Evolutionary conservation across 1,284 basidiomycete genomes (phyloP).

Genomic region (Rhodofomes roseus): DNA sequence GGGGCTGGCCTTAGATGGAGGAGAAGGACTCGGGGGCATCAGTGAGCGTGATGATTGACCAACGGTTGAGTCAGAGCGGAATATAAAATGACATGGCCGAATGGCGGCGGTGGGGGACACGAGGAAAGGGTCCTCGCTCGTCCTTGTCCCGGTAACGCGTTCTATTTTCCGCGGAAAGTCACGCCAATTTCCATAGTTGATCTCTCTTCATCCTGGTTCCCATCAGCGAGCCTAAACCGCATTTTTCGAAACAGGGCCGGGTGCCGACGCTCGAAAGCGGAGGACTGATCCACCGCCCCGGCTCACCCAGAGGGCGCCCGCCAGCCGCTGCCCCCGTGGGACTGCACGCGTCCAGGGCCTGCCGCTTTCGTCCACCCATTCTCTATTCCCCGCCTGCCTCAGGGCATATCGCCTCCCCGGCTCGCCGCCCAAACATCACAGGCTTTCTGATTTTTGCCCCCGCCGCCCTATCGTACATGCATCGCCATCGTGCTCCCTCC

Average conservation of each 20-base stretch:
- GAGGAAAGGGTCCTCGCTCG: slow-evolving; percentile 43
- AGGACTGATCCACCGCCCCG: slow-evolving; percentile 15
- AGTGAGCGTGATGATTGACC: slow-evolving; percentile 16
- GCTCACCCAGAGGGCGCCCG: slow-evolving; percentile 7
- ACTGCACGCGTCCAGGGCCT: slow-evolving; percentile 15
- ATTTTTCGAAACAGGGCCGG: slow-evolving; percentile 21
- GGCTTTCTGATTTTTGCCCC: neutral
- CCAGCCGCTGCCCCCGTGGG: slow-evolving; percentile 16
- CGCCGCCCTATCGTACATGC: slow-evolving; percentile 2
- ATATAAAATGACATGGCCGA: slow-evolving; percentile 34
- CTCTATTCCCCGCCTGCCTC: slow-evolving; percentile 6
- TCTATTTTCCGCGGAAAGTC: slow-evolving; percentile 10
- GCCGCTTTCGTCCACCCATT: slow-evolving; percentile 5
- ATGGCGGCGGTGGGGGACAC: slow-evolving; percentile 61
- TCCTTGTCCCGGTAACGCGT: slow-evolving; percentile 6
- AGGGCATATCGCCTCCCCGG: neutral
- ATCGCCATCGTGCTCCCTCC: slow-evolving; percentile 3
- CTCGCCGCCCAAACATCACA: neutral
- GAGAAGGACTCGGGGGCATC: slow-evolving; percentile 28
- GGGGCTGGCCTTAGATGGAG: slow-evolving; percentile 32
- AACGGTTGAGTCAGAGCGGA: slow-evolving; percentile 12
- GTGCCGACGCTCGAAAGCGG: slow-evolving; percentile 16
- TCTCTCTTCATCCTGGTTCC: slow-evolving; percentile 10
- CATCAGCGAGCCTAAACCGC: slow-evolving; percentile 20
- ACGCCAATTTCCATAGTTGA: slow-evolving; percentile 11